Evolutionary conservation across 805 yeast species (phyloP), one percentile per base, ranked within the genome.

Genomic region (Barnettozyma populi): DNA sequence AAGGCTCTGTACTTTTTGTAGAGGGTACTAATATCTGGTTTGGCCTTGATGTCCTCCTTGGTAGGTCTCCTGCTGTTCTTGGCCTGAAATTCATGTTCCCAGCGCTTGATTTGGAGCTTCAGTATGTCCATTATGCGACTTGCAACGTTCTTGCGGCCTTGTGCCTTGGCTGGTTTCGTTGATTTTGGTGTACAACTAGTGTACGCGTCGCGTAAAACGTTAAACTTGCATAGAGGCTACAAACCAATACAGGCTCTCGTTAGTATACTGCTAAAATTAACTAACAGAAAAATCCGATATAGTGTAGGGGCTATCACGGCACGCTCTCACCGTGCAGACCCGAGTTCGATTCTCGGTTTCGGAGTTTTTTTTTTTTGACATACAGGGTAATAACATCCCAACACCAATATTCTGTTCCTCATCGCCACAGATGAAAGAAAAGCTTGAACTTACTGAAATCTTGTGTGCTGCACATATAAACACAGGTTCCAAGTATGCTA

Each of bases 51-150:
- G 54, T 79, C 85, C 11, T 66, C 66, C 25, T 68, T 70, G 0
- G 66, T 57, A 0, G 86, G 85, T 16, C 63, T 62, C n/a, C 77
- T 61, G 2, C 75, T 73, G 37, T 69, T 52, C 19, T 59, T 51
- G 14, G 56, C 53, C 16, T 61, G 56, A 54, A 78, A 81, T 2
- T 55, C 53, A 39, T 73, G 70, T 51, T 81, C 86, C 85, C 86
- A 81, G 9, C 60, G 59, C 54, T 81, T 81, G 46, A 80, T 66
- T 47, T 72, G 73, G 7, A 63, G 52, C 52, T 74, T 75, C 31
- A 78, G 38, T 7, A 13, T 55, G 31, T 54, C 52, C 45, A 49
- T 46, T 23, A 29, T 29, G 32, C 13, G 32, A 29, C 4, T 23
- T 23, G 13, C 8, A 34, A n/a, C 4, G 36, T 4, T 10, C 11